Conservation (phyloP, 2,329 filamentous ascomycete species). For the Seiridium cupressi region DNA sequence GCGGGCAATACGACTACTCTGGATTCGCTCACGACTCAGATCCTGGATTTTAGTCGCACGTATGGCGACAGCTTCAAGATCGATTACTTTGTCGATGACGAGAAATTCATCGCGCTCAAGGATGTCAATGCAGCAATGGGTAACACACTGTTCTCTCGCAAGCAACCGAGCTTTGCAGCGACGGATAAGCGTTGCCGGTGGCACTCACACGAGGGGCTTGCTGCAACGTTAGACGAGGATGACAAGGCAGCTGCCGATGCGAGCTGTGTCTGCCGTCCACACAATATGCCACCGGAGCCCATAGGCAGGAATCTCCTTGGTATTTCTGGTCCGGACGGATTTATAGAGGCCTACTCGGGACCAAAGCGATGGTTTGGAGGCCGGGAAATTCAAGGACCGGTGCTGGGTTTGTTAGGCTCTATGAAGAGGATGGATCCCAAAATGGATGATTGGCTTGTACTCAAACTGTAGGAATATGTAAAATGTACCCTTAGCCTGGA, state of each 20-base stretch:
- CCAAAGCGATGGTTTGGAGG: slow-evolving; percentile 74
- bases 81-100: slow-evolving; percentile 80
- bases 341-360: slow-evolving; percentile 78
- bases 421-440: slow-evolving; percentile 47
- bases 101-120: slow-evolving; percentile 62
- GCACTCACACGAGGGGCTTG: slow-evolving; percentile 22
- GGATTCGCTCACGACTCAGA: slow-evolving; percentile 38
- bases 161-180: not conserved
- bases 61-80: slow-evolving; percentile 60
- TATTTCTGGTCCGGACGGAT: slow-evolving; percentile 88
- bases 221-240: slow-evolving; percentile 21
- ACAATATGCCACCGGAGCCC: slow-evolving; percentile 11
- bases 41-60: slow-evolving; percentile 59
- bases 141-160: slow-evolving; percentile 6
- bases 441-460: slow-evolving; percentile 46
- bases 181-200: slow-evolving; percentile 20
- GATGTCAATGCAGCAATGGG: slow-evolving; percentile 40
- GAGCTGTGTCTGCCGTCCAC: slow-evolving; percentile 24
- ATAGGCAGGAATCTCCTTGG: slow-evolving; percentile 61
- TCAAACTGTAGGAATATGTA: slow-evolving; percentile 42
- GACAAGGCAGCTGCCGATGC: slow-evolving; percentile 12
- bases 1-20: not conserved
- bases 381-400: slow-evolving; percentile 69
- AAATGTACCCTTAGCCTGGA: too few relatives aligned
- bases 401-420: slow-evolving; percentile 66